Conservation (phyloP, 331 rosid genomes). For the Acacia concinna region DNA sequence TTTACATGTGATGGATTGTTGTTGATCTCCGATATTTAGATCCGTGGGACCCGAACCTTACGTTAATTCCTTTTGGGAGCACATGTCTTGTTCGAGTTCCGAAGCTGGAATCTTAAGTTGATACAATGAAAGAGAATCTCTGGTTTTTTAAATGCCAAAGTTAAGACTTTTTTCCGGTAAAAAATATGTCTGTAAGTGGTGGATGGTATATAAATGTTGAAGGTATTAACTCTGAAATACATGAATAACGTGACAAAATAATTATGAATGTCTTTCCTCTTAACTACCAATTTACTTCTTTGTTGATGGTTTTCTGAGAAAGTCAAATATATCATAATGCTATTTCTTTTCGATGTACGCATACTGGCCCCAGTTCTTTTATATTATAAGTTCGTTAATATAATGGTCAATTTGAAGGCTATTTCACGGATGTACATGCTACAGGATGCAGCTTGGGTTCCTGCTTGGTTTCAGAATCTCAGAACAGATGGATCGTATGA, state of each 20-base stretch:
- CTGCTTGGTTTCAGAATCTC: slow-evolving; percentile 81
- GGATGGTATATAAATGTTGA: background rate
- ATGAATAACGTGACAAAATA: background rate
- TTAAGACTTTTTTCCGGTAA: too few species aligned
- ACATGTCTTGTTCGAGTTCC: background rate
- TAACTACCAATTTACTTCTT: background rate
- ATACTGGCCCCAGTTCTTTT: background rate
- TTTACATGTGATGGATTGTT: background rate
- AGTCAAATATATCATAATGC: background rate
- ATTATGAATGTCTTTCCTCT: background rate
- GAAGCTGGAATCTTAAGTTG: background rate
- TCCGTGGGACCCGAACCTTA: background rate
- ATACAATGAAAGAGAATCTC: background rate
- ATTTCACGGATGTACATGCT: slow-evolving; percentile 19
- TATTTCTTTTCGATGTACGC: slow-evolving; percentile 5
- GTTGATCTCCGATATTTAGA: background rate
- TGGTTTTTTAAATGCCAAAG: background rate
- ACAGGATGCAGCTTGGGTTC: slow-evolving; percentile 86
- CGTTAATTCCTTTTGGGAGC: background rate
- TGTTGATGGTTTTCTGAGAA: background rate
- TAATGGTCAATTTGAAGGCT: slow-evolving; percentile 5
- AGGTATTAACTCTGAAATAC: background rate
- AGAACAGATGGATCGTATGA: slow-evolving; percentile 48
- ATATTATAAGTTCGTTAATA: background rate
- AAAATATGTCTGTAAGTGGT: background rate